These are phyloP conservation scores for Ambrosiella xylebori DNA, from an alignment of 2,329 filamentous ascomycete genomes.

Conservation along the genomic window DNA sequence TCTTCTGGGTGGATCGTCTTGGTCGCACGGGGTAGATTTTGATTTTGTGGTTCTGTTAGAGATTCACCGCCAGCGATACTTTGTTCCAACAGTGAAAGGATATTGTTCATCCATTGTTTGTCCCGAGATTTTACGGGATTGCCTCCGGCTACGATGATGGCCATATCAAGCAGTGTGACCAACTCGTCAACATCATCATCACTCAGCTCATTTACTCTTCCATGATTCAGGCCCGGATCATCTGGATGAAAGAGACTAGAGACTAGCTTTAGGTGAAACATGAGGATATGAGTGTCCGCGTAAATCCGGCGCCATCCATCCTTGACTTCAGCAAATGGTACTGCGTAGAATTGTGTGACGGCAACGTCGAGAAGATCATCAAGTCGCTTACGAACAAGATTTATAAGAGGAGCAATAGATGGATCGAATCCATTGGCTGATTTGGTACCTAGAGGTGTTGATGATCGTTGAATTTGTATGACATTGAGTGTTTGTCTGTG, in stretches of 20 bases:
- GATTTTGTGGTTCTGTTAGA: not conserved
- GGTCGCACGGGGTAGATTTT: slow-evolving; percentile 4
- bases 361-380: slow-evolving; percentile 10
- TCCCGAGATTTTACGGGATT: slow-evolving; percentile 15
- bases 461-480: not conserved
- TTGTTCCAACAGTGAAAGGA: slow-evolving; percentile 11
- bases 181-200: slow-evolving; percentile 30
- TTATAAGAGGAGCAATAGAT: not conserved
- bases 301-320: slow-evolving; percentile 53
- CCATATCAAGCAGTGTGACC: slow-evolving; percentile 54
- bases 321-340: slow-evolving; percentile 27
- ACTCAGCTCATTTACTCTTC: not conserved
- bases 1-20: not conserved
- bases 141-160: slow-evolving; percentile 40
- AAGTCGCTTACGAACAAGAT: slow-evolving; percentile 4
- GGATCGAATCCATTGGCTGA: no score
- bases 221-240: not conserved
- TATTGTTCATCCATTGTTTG: slow-evolving; percentile 10
- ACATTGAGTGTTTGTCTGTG: slow-evolving; percentile 9
- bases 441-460: not conserved
- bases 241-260: not conserved
- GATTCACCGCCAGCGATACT: not conserved
- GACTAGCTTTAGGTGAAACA: slow-evolving; percentile 28
- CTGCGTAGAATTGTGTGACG: slow-evolving; percentile 10
- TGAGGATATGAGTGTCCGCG: slow-evolving; percentile 51